Percentiles rank a stretch among this genome's conserved stretches.
Conservation (phyloP, 306 rosid genomes). For the Sesbania bispinosa region DNA sequence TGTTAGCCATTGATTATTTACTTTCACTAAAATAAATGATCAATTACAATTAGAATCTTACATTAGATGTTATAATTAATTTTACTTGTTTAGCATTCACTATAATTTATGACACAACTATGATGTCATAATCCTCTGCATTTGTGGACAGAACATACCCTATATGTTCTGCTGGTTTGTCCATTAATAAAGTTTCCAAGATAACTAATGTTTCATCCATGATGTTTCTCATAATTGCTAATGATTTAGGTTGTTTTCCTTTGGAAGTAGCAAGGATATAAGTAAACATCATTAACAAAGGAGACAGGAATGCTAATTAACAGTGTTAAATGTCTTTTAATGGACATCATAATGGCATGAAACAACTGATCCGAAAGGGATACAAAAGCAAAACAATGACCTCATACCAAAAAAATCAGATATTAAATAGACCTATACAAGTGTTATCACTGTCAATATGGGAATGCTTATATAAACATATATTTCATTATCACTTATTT, state of each 20-base stretch:
- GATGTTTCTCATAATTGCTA: slow-evolving; percentile 30
- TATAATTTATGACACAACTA: neutral
- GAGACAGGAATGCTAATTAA: slow-evolving; percentile 17
- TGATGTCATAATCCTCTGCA: neutral
- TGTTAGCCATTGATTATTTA: neutral
- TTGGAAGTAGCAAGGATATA: neutral
- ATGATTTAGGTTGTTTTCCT: too few relatives aligned
- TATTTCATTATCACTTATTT: slow-evolving; percentile 21
- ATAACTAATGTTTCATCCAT: slow-evolving; percentile 9
- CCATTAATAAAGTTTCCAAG: slow-evolving; percentile 1
- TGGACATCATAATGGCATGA: neutral
- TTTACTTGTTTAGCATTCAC: neutral
- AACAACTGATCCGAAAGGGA: neutral
- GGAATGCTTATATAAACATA: neutral
- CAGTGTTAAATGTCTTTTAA: neutral
- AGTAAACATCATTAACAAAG: slow-evolving; percentile 12
- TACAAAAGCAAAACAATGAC: slow-evolving; percentile 1
- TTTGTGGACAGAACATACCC: neutral
- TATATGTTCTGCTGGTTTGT: neutral
- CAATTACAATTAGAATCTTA: too few relatives aligned
- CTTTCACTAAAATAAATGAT: too few relatives aligned
- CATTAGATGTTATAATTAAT: neutral
- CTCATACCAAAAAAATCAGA: neutral
- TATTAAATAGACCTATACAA: neutral
- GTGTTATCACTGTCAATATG: slow-evolving; percentile 15